These are phyloP conservation scores for Apiotrichum gamsii DNA, from an alignment of 1,284 basidiomycete species.

Conservation along the genomic window DNA sequence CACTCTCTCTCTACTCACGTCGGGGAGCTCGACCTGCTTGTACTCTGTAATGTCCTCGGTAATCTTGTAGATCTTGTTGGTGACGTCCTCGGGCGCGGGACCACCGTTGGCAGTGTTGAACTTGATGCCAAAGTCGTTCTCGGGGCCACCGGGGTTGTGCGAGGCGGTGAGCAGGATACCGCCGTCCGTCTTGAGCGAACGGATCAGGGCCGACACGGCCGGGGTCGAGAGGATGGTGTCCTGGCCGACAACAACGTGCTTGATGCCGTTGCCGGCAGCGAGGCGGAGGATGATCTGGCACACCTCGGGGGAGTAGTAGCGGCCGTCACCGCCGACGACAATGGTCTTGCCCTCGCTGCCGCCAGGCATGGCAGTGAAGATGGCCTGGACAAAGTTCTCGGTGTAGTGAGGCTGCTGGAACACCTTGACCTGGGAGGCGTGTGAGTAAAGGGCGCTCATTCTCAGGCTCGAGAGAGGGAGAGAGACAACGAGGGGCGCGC, in stretches of 20 bases:
- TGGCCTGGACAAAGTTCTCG: slow-evolving; percentile 96
- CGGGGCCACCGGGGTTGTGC: slow-evolving; percentile 96
- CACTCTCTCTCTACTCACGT: slow-evolving; percentile 56
- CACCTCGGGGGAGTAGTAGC: slow-evolving; percentile 81
- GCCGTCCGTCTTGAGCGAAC: slow-evolving; percentile 91
- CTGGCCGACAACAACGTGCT: slow-evolving; percentile 82
- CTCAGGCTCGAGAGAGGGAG: too few relatives aligned
- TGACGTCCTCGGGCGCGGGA: slow-evolving; percentile 90
- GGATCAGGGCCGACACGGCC: slow-evolving; percentile 91
- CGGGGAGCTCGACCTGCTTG: slow-evolving; percentile 72
- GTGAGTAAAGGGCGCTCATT: neutral
- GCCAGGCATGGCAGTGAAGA: slow-evolving; percentile 80
- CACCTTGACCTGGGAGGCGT: slow-evolving; percentile 16
- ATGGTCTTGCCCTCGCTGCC: slow-evolving; percentile 66
- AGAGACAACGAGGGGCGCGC: too few relatives aligned
- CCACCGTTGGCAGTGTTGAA: slow-evolving; percentile 97
- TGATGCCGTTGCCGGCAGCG: slow-evolving; percentile 83
- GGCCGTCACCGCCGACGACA: slow-evolving; percentile 95
- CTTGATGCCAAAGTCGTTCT: slow-evolving; percentile 98
- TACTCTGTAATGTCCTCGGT: slow-evolving; percentile 82
- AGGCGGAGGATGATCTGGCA: slow-evolving; percentile 87
- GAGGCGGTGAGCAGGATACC: slow-evolving; percentile 96
- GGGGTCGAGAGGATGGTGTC: slow-evolving; percentile 92
- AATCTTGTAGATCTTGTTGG: slow-evolving; percentile 85
- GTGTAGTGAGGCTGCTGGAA: slow-evolving; percentile 73